Conservation (phyloP, 495 filamentous ascomycete genomes). For the Venustampulla echinocandica region DNA sequence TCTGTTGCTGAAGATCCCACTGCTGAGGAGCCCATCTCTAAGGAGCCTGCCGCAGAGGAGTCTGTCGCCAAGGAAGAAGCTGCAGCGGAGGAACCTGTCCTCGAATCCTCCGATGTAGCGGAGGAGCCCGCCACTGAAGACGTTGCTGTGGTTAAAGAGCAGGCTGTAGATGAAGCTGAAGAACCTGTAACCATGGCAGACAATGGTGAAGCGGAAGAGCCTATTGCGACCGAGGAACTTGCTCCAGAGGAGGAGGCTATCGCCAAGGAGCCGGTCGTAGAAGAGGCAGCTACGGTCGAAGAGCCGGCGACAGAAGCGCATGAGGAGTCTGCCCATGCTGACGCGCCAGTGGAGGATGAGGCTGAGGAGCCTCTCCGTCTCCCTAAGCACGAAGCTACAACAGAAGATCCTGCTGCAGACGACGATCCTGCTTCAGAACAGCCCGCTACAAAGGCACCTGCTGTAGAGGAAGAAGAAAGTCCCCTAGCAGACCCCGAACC, state of each 20-base stretch:
- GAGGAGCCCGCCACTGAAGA: neutral
- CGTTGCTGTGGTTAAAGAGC: too few relatives aligned
- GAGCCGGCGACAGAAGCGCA: too few relatives aligned
- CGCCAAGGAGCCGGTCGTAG: neutral
- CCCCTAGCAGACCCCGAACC: neutral
- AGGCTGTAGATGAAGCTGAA: too few relatives aligned
- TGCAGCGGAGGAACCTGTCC: neutral
- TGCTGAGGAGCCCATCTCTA: neutral
- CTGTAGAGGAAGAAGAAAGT: neutral
- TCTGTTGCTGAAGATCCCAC: neutral
- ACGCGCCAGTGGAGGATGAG: too few relatives aligned
- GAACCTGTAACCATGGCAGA: too few relatives aligned
- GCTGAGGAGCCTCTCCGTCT: neutral
- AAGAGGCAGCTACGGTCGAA: too few relatives aligned
- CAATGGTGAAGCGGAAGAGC: too few relatives aligned
- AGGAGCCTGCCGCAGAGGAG: too few relatives aligned
- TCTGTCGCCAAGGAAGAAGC: neutral
- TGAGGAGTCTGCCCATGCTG: too few relatives aligned
- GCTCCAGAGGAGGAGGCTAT: too few relatives aligned
- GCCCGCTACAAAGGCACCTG: neutral
- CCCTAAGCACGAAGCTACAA: neutral
- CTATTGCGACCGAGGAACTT: too few relatives aligned
- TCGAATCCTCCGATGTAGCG: neutral
- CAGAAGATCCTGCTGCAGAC: neutral
- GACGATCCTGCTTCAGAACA: neutral